phyloP scores from a whole-genome alignment of 140 eudicot genomes.

The Oenanthe javanica region DNA sequence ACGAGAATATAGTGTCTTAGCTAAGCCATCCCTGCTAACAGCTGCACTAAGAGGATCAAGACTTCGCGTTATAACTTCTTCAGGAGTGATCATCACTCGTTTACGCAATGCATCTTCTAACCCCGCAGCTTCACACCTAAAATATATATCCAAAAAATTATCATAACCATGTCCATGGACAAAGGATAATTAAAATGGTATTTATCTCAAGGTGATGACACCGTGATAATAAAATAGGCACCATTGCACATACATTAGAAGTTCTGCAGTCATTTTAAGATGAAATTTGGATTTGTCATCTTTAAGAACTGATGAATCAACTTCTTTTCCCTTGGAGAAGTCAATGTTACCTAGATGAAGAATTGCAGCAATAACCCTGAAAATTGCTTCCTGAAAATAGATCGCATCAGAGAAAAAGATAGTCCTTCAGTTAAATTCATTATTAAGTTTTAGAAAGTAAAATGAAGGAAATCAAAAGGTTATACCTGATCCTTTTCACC shows the following conservation, averaged over 20 bases:
- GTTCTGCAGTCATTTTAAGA: conserved; percentile 83
- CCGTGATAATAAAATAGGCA: neutral
- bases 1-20: conserved; percentile 86
- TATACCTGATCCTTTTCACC: conserved; percentile 86
- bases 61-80: conserved; percentile 91
- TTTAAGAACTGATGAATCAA: conserved; percentile 82
- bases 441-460: neutral
- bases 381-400: conserved; percentile 80
- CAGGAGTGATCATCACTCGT: conserved; percentile 98
- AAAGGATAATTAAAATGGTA: neutral
- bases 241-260: conserved; percentile 57
- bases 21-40: conserved; percentile 93
- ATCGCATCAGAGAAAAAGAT: conserved; percentile 12
- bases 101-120: conserved; percentile 90
- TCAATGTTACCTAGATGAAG: conserved; percentile 96
- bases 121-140: conserved; percentile 81
- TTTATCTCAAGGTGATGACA: conserved; percentile 15
- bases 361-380: conserved; percentile 92
- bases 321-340: conserved; percentile 85
- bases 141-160: conserved; percentile 8
- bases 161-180: conserved; percentile 15
- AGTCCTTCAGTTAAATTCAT: neutral
- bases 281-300: conserved; percentile 85
- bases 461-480: neutral
- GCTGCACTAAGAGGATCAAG: conserved; percentile 95